Percentiles rank a stretch among this genome's conserved stretches.
Evolutionary conservation across 2,329 filamentous ascomycete genomes (phyloP).

Genomic region (Orbilia javanica): DNA sequence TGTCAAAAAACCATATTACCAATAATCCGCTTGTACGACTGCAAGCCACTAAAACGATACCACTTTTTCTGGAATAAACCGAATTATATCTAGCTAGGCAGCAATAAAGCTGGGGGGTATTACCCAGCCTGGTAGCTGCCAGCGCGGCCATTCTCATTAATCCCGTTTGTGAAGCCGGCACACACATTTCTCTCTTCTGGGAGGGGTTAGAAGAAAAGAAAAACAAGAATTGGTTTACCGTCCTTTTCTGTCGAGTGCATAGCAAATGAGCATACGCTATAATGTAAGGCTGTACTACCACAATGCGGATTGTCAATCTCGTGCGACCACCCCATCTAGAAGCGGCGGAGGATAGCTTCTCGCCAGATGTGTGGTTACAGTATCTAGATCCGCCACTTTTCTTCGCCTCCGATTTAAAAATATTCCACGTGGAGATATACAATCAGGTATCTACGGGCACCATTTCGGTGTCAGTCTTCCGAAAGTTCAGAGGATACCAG

Average conservation of each 20-base stretch:
- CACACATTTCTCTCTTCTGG: not conserved
- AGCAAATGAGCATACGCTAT: constrained; percentile 8
- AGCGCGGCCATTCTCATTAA: not conserved
- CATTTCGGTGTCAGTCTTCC: not conserved
- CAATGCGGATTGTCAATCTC: constrained; percentile 20
- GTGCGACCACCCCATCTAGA: constrained; percentile 26
- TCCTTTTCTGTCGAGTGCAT: not conserved
- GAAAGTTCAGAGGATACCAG: no score
- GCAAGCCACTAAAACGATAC: constrained; percentile 35
- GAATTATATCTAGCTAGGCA: constrained; percentile 36
- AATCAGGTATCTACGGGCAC: not conserved
- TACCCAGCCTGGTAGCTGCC: constrained; percentile 4
- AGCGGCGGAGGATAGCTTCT: constrained; percentile 16
- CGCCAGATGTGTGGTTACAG: constrained; percentile 25
- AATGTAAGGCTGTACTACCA: constrained; percentile 49
- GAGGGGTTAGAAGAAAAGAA: not conserved
- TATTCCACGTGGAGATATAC: constrained; percentile 34
- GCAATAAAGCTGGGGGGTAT: constrained; percentile 8
- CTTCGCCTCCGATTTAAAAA: constrained; percentile 41
- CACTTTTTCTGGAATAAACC: constrained; percentile 37
- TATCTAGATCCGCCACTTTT: constrained; percentile 39
- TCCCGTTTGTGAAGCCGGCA: not conserved
- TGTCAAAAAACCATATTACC: constrained; percentile 55
- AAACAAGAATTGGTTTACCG: not conserved
- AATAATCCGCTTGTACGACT: constrained; percentile 38